Evolutionary conservation across 1,284 basidiomycete genomes (phyloP).

Genomic region (Ceratobasidium sp.): DNA sequence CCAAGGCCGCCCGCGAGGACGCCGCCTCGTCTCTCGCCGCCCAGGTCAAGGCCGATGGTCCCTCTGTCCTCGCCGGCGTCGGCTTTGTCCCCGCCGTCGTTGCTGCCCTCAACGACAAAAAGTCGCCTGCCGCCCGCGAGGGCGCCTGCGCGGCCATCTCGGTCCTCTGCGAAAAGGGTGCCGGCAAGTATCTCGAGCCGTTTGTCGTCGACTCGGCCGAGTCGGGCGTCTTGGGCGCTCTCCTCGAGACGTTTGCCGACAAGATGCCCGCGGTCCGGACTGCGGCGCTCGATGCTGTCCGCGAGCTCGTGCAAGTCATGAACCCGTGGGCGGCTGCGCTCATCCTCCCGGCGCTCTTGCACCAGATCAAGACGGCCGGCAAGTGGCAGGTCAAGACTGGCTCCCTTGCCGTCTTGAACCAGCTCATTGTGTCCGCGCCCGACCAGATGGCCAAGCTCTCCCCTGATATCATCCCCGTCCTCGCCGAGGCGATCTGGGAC

Average conservation of each 20-base stretch:
- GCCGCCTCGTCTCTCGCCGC: slow-evolving; percentile 76
- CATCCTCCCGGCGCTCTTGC: slow-evolving; percentile 89
- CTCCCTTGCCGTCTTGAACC: slow-evolving; percentile 83
- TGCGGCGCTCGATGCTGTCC: slow-evolving; percentile 86
- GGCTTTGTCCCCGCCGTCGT: slow-evolving; percentile 82
- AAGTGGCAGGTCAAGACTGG: slow-evolving; percentile 99
- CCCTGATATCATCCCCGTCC: slow-evolving; percentile 95
- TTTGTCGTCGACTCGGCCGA: slow-evolving; percentile 75
- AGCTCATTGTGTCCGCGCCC: slow-evolving; percentile 87
- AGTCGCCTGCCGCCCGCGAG: slow-evolving; percentile 84
- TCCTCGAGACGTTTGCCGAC: slow-evolving; percentile 92
- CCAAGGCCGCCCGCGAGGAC: slow-evolving; percentile 75
- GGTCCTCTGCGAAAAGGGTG: slow-evolving; percentile 74
- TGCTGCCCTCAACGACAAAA: slow-evolving; percentile 92
- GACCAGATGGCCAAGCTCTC: slow-evolving; percentile 88
- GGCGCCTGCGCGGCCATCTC: slow-evolving; percentile 78
- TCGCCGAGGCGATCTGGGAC: slow-evolving; percentile 93
- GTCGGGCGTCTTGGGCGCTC: slow-evolving; percentile 77
- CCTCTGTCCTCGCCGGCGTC: slow-evolving; percentile 76
- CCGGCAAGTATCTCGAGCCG: slow-evolving; percentile 88
- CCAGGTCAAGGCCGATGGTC: slow-evolving; percentile 84
- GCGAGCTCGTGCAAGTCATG: slow-evolving; percentile 81
- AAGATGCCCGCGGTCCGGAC: slow-evolving; percentile 87
- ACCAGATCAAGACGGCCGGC: slow-evolving; percentile 94
- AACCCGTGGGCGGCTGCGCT: slow-evolving; percentile 89